These are phyloP conservation scores for Pseudocercospora eumusae DNA, from an alignment of 2,329 filamentous ascomycete species.

Conservation along the genomic window DNA sequence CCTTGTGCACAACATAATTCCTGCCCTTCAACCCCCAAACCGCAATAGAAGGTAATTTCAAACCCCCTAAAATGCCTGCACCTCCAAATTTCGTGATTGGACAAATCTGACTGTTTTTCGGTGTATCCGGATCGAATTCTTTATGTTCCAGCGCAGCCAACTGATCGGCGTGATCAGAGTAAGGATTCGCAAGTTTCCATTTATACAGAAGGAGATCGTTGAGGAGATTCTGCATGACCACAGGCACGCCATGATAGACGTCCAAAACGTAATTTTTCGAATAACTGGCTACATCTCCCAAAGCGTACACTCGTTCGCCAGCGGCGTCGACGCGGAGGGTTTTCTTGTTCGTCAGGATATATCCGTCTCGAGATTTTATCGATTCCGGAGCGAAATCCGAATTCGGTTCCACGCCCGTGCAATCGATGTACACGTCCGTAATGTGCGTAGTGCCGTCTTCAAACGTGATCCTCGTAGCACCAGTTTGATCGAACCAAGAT, in stretches of 20 bases:
- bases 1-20: conserved; percentile 27
- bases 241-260: conserved; percentile 41
- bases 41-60: conserved; percentile 33
- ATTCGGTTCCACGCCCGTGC: conserved; percentile 41
- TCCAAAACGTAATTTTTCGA: conserved; percentile 39
- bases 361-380: conserved; percentile 35
- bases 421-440: conserved; percentile 43
- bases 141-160: conserved; percentile 33
- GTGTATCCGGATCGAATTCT: conserved; percentile 18
- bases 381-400: conserved; percentile 34
- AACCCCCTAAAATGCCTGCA: conserved; percentile 35
- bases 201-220: conserved; percentile 40
- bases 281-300: conserved; percentile 42
- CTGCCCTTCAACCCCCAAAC: conserved; percentile 38
- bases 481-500: conserved; percentile 30
- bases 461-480: conserved; percentile 32
- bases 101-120: conserved; percentile 31
- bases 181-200: conserved; percentile 31
- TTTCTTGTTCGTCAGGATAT: conserved; percentile 32
- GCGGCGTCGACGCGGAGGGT: conserved; percentile 38
- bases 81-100: conserved; percentile 39
- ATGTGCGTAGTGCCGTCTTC: conserved; percentile 37
- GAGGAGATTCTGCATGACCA: conserved; percentile 40
- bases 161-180: conserved; percentile 32
- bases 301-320: conserved; percentile 39